These are phyloP conservation scores for Leishmania arabica DNA, from an alignment of 208 protist species.

Conservation along the genomic window DNA sequence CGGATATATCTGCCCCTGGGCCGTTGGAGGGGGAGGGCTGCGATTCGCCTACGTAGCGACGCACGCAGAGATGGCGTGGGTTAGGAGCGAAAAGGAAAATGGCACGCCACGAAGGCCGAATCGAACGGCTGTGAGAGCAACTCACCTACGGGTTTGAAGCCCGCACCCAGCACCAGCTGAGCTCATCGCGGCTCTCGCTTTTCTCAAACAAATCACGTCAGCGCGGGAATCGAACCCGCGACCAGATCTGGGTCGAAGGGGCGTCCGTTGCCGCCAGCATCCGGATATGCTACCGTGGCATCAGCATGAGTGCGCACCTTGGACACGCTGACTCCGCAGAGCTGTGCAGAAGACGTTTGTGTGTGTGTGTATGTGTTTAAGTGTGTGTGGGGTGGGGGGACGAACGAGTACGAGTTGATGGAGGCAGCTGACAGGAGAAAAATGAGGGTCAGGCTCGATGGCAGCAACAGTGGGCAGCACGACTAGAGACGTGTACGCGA, in stretches of 20 bases:
- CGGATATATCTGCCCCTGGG: background rate
- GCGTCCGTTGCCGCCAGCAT: background rate
- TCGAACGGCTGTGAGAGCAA: constrained; percentile 94
- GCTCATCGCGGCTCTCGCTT: constrained; percentile 79
- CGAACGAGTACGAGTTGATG: background rate
- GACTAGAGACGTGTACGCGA: background rate
- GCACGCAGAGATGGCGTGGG: background rate
- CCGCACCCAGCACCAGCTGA: constrained; percentile 93
- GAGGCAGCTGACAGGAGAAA: background rate
- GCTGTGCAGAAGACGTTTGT: too few species aligned
- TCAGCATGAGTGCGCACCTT: background rate
- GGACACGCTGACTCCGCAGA: background rate
- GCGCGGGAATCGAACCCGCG: constrained; percentile 35
- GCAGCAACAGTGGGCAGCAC: background rate
- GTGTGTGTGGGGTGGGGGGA: too few species aligned
- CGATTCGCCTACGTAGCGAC: background rate
- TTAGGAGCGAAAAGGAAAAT: constrained; percentile 32
- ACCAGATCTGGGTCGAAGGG: background rate
- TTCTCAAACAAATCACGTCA: constrained; percentile 8
- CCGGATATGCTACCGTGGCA: background rate
- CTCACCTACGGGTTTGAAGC: constrained; percentile 94
- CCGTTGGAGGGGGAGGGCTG: background rate
- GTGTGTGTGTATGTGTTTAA: background rate
- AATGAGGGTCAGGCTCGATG: too few species aligned
- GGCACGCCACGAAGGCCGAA: constrained; percentile 91